phyloP scores from a whole-genome alignment of 1,139 yeast genomes.

The Meyerozyma guilliermondii region DNA sequence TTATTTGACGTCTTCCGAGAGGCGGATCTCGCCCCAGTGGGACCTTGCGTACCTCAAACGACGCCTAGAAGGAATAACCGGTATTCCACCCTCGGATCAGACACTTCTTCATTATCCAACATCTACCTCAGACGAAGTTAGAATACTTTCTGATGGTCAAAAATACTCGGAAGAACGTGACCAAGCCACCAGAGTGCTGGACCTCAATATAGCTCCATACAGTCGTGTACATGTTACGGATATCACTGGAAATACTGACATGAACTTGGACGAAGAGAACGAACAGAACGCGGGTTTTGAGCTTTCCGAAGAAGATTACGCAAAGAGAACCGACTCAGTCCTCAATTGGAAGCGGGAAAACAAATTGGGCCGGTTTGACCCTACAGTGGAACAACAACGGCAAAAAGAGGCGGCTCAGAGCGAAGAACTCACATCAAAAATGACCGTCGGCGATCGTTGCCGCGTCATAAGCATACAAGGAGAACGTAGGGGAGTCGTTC shows the following conservation, averaged over 20 bases:
- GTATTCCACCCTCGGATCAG: conserved; percentile 64
- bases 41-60: conserved; percentile 48
- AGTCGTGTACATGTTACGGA: conserved; percentile 53
- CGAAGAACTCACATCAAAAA: conserved; percentile 16
- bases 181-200: conserved; percentile 10
- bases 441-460: conserved; percentile 35
- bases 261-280: conserved; percentile 30
- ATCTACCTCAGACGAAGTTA: conserved; percentile 33
- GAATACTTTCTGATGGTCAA: conserved; percentile 15
- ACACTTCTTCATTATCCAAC: conserved; percentile 45
- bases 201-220: conserved; percentile 26
- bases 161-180: conserved; percentile 15
- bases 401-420: conserved; percentile 22
- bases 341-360: conserved; percentile 70
- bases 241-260: conserved; percentile 45
- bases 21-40: conserved; percentile 66
- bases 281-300: conserved; percentile 42
- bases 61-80: conserved; percentile 69
- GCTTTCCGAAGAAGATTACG: conserved; percentile 66
- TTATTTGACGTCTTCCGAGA: conserved; percentile 62
- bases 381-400: conserved; percentile 28
- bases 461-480: conserved; percentile 40
- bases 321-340: conserved; percentile 55
- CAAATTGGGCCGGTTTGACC: conserved; percentile 69
- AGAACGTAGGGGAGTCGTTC: conserved; percentile 63